phyloP scores from a whole-genome alignment of 1,284 basidiomycete genomes.

The Ustilago sp. region DNA sequence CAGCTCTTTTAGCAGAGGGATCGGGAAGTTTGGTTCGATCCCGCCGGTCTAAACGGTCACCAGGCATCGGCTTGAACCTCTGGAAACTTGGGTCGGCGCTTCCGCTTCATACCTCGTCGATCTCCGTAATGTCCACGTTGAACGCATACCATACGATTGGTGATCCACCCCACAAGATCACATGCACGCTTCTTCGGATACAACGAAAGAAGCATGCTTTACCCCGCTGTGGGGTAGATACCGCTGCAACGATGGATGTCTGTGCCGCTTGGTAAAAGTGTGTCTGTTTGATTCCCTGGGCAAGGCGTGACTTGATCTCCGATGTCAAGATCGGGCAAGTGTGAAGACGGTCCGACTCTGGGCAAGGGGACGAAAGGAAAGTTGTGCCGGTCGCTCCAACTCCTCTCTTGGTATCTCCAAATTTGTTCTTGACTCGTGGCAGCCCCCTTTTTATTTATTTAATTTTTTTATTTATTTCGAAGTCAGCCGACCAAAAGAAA shows the following conservation, averaged over 20 bases:
- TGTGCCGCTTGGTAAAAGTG: too few relatives aligned
- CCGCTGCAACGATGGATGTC: not conserved
- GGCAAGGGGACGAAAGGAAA: not conserved
- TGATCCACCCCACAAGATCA: slow-evolving; percentile 12
- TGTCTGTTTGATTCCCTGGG: too few relatives aligned
- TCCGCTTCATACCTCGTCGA: not conserved
- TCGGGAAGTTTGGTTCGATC: slow-evolving; percentile 8
- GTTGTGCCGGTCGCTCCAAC: slow-evolving; percentile 17
- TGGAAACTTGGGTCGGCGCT: not conserved
- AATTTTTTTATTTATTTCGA: slow-evolving; percentile 7
- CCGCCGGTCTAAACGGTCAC: slow-evolving; percentile 20
- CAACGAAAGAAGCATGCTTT: not conserved
- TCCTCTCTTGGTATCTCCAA: slow-evolving; percentile 13
- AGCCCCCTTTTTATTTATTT: not conserved
- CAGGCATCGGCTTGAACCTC: slow-evolving; percentile 6
- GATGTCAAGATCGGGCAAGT: slow-evolving; percentile 2
- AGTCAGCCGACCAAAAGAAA: slow-evolving; percentile 1
- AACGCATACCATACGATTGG: not conserved
- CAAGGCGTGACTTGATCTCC: not conserved
- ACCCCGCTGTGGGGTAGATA: slow-evolving; percentile 23
- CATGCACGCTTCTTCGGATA: slow-evolving; percentile 12
- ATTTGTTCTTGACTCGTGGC: not conserved
- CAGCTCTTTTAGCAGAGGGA: not conserved
- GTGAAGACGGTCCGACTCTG: not conserved
- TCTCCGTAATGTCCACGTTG: not conserved